Conservation (phyloP, 2,329 filamentous ascomycete genomes). For the Coniochaeta sp. region DNA sequence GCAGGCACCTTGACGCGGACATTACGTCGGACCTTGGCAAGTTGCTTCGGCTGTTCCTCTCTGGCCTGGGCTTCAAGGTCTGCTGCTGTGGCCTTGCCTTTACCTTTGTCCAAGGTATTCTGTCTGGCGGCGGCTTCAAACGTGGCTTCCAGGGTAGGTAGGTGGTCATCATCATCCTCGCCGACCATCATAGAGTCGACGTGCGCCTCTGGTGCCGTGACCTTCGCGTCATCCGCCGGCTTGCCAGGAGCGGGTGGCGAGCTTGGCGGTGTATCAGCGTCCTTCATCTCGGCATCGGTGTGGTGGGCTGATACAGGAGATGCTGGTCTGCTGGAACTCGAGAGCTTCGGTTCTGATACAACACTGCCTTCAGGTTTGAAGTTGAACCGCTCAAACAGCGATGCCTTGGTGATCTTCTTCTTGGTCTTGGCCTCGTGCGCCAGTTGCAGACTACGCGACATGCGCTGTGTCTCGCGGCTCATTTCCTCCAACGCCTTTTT, state of each 20-base stretch:
- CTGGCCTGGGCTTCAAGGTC: slow-evolving; percentile 11
- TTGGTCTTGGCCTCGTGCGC: slow-evolving; percentile 83
- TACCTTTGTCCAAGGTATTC: slow-evolving; percentile 44
- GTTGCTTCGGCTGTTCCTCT: background rate
- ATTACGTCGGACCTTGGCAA: slow-evolving; percentile 32
- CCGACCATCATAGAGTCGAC: slow-evolving; percentile 6
- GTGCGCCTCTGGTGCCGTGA: background rate
- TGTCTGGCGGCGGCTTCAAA: slow-evolving; percentile 22
- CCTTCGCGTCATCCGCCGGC: slow-evolving; percentile 1
- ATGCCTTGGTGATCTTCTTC: slow-evolving; percentile 81
- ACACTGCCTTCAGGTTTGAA: slow-evolving; percentile 42
- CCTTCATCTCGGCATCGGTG: slow-evolving; percentile 22
- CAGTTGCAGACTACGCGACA: slow-evolving; percentile 85
- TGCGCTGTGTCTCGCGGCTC: slow-evolving; percentile 86
- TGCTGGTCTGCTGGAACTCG: slow-evolving; percentile 49
- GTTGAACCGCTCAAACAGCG: slow-evolving; percentile 79
- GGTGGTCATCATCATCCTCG: slow-evolving; percentile 24
- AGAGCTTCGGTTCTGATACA: slow-evolving; percentile 24
- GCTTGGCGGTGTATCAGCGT: slow-evolving; percentile 62
- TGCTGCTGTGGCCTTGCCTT: slow-evolving; percentile 43
- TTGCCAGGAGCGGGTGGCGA: slow-evolving; percentile 46
- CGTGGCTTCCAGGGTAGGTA: slow-evolving; percentile 30
- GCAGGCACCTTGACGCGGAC: slow-evolving; percentile 43
- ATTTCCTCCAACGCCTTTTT: slow-evolving; percentile 95
- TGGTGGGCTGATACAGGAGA: slow-evolving; percentile 36